Conservation (phyloP, 164 flowering plant species). For the Sedum album region DNA sequence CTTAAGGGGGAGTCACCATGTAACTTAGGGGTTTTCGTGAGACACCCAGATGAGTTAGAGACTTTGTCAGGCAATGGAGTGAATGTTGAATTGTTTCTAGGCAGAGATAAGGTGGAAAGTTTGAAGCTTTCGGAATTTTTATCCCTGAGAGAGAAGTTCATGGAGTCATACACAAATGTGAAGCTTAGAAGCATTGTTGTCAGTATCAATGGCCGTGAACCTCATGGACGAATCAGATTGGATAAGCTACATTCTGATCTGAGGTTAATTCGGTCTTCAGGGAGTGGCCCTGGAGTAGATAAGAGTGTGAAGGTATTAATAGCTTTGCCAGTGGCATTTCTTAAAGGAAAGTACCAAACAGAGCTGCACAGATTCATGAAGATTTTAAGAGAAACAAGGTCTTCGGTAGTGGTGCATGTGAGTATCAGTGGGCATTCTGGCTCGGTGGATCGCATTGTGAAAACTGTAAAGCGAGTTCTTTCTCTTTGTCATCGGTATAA, state of each 20-base stretch:
- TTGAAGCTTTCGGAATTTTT: conserved; percentile 20
- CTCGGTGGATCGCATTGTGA: conserved; percentile 26
- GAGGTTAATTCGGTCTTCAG: conserved; percentile 27
- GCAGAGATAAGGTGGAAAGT: conserved; percentile 10
- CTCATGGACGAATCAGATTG: conserved; percentile 11
- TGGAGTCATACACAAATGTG: conserved; percentile 15
- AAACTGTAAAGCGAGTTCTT: conserved; percentile 21
- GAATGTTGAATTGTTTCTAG: conserved; percentile 33
- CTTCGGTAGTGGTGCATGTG: conserved; percentile 26
- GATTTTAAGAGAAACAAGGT: conserved; percentile 21
- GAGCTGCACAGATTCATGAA: conserved; percentile 17
- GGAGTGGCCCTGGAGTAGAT: conserved; percentile 19
- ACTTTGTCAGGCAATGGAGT: conserved; percentile 17
- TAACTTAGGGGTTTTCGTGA: conserved; percentile 23
- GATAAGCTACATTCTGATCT: conserved; percentile 22
- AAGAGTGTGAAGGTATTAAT: conserved; percentile 26
- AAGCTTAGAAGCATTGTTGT: conserved; percentile 28
- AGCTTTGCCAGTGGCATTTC: conserved; percentile 20
- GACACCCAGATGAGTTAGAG: conserved; percentile 19
- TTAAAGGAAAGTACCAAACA: conserved; percentile 13
- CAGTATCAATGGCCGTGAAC: conserved; percentile 5
- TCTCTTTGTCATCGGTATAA: conserved; percentile 11
- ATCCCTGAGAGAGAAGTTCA: conserved; percentile 24
- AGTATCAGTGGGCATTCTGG: conserved; percentile 19
- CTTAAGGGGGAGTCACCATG: conserved; percentile 22